Evolutionary conservation across 306 rosid species (phyloP).

Genomic region (Quercus parvula): DNA sequence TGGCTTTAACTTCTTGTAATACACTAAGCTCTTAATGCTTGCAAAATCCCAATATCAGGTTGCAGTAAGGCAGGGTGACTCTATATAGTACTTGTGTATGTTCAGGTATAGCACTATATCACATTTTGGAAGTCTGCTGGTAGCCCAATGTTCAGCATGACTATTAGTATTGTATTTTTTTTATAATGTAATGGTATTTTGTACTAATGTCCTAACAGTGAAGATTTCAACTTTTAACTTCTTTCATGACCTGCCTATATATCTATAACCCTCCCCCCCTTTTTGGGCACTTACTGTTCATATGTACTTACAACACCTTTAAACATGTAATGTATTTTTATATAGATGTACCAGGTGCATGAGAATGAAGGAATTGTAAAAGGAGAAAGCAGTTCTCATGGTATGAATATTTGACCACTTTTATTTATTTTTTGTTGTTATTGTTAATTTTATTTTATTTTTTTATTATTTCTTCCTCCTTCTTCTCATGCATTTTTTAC

Average conservation of each 20-base stretch:
- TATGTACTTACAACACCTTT: neutral
- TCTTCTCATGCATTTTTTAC: neutral
- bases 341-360: constrained; percentile 38
- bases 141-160: constrained; percentile 7
- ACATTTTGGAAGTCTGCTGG: neutral
- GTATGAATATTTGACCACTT: constrained; percentile 33
- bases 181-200: neutral
- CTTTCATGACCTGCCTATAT: neutral
- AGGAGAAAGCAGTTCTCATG: constrained; percentile 47
- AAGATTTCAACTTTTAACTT: neutral
- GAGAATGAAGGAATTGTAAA: constrained; percentile 36
- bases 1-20: neutral
- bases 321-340: constrained; percentile 21
- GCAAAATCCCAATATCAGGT: neutral
- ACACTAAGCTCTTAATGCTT: neutral
- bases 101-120: neutral
- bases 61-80: neutral
- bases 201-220: constrained; percentile 12
- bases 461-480: neutral
- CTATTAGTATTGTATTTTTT: constrained; percentile 2
- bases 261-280: neutral
- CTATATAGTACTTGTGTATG: neutral
- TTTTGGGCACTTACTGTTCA: neutral
- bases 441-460: neutral
- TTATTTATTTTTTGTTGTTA: neutral